phyloP scores from a whole-genome alignment of 345 rosid genomes.

The Mercurialis annua region DNA sequence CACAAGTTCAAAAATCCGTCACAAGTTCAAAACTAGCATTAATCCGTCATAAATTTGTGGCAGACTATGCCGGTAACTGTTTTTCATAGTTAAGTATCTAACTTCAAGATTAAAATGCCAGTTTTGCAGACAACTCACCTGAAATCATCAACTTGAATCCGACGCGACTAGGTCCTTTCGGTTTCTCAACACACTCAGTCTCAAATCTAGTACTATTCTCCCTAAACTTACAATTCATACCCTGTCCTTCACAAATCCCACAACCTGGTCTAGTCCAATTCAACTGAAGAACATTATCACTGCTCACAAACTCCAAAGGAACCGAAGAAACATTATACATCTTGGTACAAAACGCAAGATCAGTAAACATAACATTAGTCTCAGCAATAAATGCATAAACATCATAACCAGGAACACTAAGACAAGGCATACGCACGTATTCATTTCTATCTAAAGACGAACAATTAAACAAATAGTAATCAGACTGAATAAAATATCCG shows the following conservation, averaged over 20 bases:
- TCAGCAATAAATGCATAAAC: background rate
- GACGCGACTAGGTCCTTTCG: background rate
- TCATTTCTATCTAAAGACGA: background rate
- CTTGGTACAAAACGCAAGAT: constrained; percentile 15
- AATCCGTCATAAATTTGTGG: too few relatives aligned
- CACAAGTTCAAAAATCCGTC: too few relatives aligned
- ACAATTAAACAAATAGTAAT: constrained; percentile 12
- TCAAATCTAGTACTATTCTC: background rate
- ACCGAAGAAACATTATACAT: constrained; percentile 12
- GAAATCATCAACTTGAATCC: constrained; percentile 8
- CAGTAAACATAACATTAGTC: background rate
- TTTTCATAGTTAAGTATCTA: too few relatives aligned
- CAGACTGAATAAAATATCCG: fast-evolving
- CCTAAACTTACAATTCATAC: constrained; percentile 9
- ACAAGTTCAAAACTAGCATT: too few relatives aligned
- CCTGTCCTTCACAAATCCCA: constrained; percentile 8
- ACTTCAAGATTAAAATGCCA: background rate
- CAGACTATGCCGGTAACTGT: too few relatives aligned
- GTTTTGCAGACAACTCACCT: background rate
- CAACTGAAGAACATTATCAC: constrained; percentile 7
- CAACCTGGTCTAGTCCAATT: constrained; percentile 18
- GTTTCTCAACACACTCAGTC: constrained; percentile 11
- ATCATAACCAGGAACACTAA: background rate
- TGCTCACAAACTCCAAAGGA: background rate
- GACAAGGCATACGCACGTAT: background rate